Percentiles rank a stretch among this genome's conserved stretches.
phyloP scores from a whole-genome alignment of 495 filamentous ascomycete species.

The Penicillium cataractarum region DNA sequence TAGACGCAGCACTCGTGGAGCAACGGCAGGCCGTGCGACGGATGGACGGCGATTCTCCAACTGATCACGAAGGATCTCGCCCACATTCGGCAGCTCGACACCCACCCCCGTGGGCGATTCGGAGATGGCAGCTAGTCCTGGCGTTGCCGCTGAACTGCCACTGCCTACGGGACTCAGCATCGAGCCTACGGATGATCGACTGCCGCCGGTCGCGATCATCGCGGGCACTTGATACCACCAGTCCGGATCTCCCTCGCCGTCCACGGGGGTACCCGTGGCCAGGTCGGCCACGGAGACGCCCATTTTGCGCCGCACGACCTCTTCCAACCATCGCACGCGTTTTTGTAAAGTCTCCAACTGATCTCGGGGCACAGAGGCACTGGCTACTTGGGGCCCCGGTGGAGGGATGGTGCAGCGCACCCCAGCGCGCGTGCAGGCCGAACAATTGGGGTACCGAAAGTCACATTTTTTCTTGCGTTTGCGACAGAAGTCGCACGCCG shows the following conservation, averaged over 20 bases:
- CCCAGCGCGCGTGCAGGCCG: slow-evolving; percentile 54
- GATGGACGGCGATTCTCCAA: slow-evolving; percentile 48
- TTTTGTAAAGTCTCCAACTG: slow-evolving; percentile 57
- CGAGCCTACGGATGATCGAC: slow-evolving; percentile 19
- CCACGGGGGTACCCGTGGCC: slow-evolving; percentile 38
- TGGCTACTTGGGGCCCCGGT: slow-evolving; percentile 46
- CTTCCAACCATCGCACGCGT: slow-evolving; percentile 54
- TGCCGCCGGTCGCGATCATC: slow-evolving; percentile 42
- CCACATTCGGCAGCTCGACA: slow-evolving; percentile 46
- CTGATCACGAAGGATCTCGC: slow-evolving; percentile 51
- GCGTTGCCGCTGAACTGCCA: slow-evolving; percentile 26
- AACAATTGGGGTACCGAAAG: slow-evolving; percentile 57
- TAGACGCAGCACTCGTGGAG: slow-evolving; percentile 42
- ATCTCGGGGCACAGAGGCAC: slow-evolving; percentile 48
- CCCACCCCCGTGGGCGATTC: slow-evolving; percentile 32
- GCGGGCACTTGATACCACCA: slow-evolving; percentile 50
- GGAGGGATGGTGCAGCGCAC: slow-evolving; percentile 54
- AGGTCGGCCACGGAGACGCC: slow-evolving; percentile 42
- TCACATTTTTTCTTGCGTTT: slow-evolving; percentile 60
- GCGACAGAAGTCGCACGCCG: slow-evolving; percentile 57
- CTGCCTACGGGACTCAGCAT: slow-evolving; percentile 31
- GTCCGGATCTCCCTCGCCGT: slow-evolving; percentile 44
- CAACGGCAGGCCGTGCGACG: slow-evolving; percentile 40
- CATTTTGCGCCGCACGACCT: slow-evolving; percentile 43
- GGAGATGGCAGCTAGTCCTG: slow-evolving; percentile 24